A percentile compares a stretch with the other conserved stretches of the same genome.
These are phyloP conservation scores for Chlorella sp. DNA, from an alignment of 139 green algal species.

Conservation along the genomic window DNA sequence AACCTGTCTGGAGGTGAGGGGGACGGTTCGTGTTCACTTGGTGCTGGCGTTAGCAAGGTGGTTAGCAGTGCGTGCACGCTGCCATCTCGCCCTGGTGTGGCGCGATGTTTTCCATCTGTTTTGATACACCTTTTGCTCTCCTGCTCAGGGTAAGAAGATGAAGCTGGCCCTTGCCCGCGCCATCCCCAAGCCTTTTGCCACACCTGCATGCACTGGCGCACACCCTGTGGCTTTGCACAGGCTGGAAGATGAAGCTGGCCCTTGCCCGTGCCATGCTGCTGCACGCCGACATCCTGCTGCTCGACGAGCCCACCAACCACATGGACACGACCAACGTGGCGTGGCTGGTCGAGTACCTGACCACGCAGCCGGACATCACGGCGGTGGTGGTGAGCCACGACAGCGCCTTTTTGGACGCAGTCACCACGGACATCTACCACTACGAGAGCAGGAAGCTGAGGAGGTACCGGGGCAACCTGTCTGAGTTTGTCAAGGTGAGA, in stretches of 20 bases:
- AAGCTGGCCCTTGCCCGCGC: too few species aligned
- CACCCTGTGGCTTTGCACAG: slow-evolving; percentile 27
- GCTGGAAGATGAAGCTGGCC: slow-evolving; percentile 92
- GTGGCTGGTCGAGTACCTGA: slow-evolving; percentile 83
- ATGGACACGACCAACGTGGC: slow-evolving; percentile 75
- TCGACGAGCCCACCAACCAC: slow-evolving; percentile 86
- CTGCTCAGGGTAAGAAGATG: too few species aligned
- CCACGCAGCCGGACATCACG: slow-evolving; percentile 48
- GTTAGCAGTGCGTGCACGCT: too few species aligned
- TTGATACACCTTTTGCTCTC: too few species aligned
- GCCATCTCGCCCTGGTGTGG: too few species aligned
- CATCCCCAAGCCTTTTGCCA: too few species aligned
- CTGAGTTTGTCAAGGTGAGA: slow-evolving; percentile 79
- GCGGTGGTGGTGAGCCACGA: slow-evolving; percentile 87
- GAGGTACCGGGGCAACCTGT: slow-evolving; percentile 83
- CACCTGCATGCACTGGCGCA: slow-evolving; percentile 10
- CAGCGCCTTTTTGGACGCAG: slow-evolving; percentile 77
- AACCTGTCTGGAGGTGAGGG: slow-evolving; percentile 50
- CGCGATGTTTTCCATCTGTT: too few species aligned
- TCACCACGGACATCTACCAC: slow-evolving; percentile 85
- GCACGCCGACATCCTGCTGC: slow-evolving; percentile 76
- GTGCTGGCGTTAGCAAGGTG: too few species aligned
- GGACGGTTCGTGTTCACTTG: too few species aligned
- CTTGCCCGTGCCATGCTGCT: slow-evolving; percentile 34
- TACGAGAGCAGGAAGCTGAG: slow-evolving; percentile 79